Evolutionary conservation across 257 asterid genomes (phyloP), one percentile per base, ranked within the genome.

Genomic region (Forsythia viridissima): DNA sequence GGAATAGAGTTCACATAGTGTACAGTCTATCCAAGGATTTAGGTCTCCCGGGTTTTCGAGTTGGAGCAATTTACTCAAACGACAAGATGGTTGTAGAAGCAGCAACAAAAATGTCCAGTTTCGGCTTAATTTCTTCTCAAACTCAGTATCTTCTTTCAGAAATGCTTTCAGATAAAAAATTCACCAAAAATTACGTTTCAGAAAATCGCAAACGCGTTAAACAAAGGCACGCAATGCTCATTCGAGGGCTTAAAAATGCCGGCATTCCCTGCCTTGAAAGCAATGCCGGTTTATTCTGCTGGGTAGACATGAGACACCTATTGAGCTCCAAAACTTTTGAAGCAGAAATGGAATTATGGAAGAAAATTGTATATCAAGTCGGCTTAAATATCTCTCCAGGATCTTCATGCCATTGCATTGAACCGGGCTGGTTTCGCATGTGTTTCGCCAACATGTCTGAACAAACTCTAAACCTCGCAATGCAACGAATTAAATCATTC

Each of bases 361-460:
- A 81, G 74, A 82, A 88, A 61, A 90, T 90, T 13, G 88, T 88
- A 0, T 87, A 85, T 80, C 77, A 84, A 9, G 88, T 90, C 34
- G 90, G 91, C 79, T 24, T 90, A 72, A 90, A 90, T 59, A 83
- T 90, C 61, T 90, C 94, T 6, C 94, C 94, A 48, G 94, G 94
- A 11, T 90, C 92, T 1, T 90, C 94, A 2, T 90, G 91, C 85
- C 94, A 90, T 52, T 90, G 94, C 73, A 41, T 9, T 4, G 92
- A 90, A 80, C 94, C 94, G 38, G 94, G 94, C 0, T 90, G 92
- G 94, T 90, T 90, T 72, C 86, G 94, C 1, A 85, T 90, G 6
- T 90, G 94, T 61, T 90, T 88, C 69, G 94, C 94, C 1, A 88
- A 90, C 77, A 85, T 90, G 92, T 83, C 89, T 0, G 86, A 88